Conservation (phyloP, 306 rosid species). For the Rubus idaeus region DNA sequence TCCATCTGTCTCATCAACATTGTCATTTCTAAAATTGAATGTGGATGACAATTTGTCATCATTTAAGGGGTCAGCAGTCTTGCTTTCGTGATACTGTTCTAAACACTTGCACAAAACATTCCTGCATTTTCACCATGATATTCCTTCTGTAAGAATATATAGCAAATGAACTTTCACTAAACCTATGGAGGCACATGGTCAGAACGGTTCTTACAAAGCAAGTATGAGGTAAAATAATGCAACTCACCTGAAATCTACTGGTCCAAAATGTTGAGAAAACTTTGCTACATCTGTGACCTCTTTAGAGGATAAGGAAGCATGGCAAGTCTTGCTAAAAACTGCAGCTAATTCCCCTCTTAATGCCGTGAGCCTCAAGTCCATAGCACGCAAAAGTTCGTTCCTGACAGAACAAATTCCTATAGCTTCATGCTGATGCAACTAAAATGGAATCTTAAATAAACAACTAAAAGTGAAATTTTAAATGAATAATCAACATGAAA, state of each 20-base stretch:
- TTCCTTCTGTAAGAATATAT: conserved; percentile 8
- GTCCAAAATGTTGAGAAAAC: conserved; percentile 61
- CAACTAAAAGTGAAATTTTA: conserved; percentile 21
- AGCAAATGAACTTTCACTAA: conserved; percentile 17
- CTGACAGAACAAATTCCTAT: conserved; percentile 54
- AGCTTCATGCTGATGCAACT: conserved; percentile 31
- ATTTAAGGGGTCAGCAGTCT: conserved; percentile 27
- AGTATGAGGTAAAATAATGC: conserved; percentile 10
- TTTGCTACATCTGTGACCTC: conserved; percentile 47
- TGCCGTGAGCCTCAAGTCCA: conserved; percentile 85
- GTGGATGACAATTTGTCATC: conserved; percentile 36
- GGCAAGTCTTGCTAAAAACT: conserved; percentile 47
- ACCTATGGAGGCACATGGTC: conserved; percentile 1
- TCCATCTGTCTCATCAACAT: conserved; percentile 31
- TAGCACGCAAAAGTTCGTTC: conserved; percentile 82
- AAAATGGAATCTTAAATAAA: conserved; percentile 17
- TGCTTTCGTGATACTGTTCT: conserved; percentile 46
- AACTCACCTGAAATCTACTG: conserved; percentile 66
- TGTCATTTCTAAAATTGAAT: conserved; percentile 29
- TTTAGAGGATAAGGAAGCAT: conserved; percentile 43
- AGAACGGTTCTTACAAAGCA: background rate
- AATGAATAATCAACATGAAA: conserved; percentile 25
- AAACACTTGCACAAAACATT: conserved; percentile 47
- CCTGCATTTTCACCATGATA: conserved; percentile 46
- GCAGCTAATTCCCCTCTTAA: conserved; percentile 55